Evolutionary conservation across 768 basidiomycete species (phyloP).

Genomic region (Lactarius tabidus): DNA sequence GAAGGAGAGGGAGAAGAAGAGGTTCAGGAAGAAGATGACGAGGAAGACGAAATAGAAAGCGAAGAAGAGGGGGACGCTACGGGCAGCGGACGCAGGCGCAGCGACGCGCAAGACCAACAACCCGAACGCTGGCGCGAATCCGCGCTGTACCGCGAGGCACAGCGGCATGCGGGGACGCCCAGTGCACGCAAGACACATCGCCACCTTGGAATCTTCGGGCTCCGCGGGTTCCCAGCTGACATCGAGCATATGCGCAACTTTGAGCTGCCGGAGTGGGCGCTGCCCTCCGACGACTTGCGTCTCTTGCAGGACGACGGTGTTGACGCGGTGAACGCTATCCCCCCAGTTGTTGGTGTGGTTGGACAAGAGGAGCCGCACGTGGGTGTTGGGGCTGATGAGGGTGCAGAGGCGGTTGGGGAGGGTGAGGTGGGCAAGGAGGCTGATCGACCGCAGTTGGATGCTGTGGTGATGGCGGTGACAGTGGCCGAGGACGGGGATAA

Average conservation of each 20-base stretch:
- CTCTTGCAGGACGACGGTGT: constrained; percentile 12
- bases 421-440: not conserved
- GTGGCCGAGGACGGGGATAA: constrained; percentile 3
- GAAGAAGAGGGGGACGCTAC: not conserved
- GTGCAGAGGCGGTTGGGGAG: no score
- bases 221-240: constrained; percentile 44
- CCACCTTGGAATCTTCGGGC: constrained; percentile 56
- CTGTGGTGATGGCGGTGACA: not conserved
- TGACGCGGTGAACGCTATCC: not conserved
- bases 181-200: constrained; percentile 48
- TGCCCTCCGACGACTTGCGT: constrained; percentile 15
- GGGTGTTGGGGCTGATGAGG: not conserved
- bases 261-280: constrained; percentile 50
- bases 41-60: constrained; percentile 5
- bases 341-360: not conserved
- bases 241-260: constrained; percentile 50
- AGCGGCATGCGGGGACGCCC: constrained; percentile 43
- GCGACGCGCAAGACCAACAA: not conserved
- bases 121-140: constrained; percentile 15
- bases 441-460: not conserved
- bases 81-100: not conserved
- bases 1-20: constrained; percentile 3
- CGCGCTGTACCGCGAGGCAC: constrained; percentile 45
- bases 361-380: not conserved
- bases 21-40: constrained; percentile 1